These are phyloP conservation scores for Aspergillus terreus DNA, from an alignment of 2,329 filamentous ascomycete genomes.

Conservation along the genomic window DNA sequence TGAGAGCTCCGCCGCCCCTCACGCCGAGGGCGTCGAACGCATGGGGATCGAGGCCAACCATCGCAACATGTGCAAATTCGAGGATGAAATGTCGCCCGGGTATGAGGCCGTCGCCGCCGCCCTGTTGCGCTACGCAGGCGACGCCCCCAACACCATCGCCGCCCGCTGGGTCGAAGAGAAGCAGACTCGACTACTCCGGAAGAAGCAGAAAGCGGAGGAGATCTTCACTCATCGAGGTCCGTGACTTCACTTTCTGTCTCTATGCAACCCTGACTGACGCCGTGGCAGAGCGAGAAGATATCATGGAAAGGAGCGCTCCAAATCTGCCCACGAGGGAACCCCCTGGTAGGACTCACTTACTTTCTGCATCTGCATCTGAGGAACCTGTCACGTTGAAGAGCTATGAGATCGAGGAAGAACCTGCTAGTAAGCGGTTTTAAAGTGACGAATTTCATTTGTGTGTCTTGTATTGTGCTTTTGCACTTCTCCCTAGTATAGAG, in stretches of 20 bases:
- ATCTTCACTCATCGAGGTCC: slow-evolving; percentile 31
- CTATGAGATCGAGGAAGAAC: slow-evolving; percentile 38
- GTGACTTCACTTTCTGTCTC: slow-evolving; percentile 5
- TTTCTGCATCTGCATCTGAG: slow-evolving; percentile 24
- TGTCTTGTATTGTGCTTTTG: neutral
- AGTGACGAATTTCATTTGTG: slow-evolving; percentile 1
- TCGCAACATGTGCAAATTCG: slow-evolving; percentile 69
- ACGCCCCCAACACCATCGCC: slow-evolving; percentile 53
- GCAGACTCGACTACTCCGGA: slow-evolving; percentile 33
- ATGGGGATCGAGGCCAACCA: slow-evolving; percentile 74
- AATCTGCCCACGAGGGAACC: slow-evolving; percentile 14
- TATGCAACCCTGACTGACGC: neutral
- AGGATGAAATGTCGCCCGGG: slow-evolving; percentile 60
- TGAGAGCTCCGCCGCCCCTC: slow-evolving; percentile 64
- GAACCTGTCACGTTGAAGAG: slow-evolving; percentile 27
- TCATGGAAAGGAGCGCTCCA: slow-evolving; percentile 21
- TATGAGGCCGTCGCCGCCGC: slow-evolving; percentile 55
- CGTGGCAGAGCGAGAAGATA: slow-evolving; percentile 1
- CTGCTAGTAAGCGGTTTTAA: slow-evolving; percentile 14
- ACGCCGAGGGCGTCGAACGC: slow-evolving; percentile 65
- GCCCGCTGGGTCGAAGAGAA: slow-evolving; percentile 60
- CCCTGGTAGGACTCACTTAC: slow-evolving; percentile 33
- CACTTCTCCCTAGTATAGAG: neutral
- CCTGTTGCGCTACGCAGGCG: slow-evolving; percentile 44
- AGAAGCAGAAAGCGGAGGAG: slow-evolving; percentile 35